Evolutionary conservation across 148 eudicot genomes (phyloP), one percentile per base, ranked within the genome.

Genomic region (Spergularia marina): DNA sequence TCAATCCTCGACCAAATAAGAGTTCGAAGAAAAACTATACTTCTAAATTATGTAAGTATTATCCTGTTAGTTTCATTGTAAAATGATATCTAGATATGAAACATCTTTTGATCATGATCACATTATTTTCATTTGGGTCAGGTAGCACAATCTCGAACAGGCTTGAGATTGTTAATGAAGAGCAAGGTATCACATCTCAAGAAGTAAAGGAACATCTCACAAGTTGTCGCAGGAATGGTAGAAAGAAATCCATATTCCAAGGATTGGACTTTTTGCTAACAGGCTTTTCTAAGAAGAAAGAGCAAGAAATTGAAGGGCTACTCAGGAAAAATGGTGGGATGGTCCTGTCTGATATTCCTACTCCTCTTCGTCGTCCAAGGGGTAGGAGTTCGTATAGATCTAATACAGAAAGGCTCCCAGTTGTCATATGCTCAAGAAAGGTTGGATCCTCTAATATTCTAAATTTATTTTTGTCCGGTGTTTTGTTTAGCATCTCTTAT

Each of bases 261-360:
- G 85, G 87, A 47, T 70, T 89, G 64, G 88, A 90, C 62, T 94
- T 94, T 82, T 83, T 94, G 81, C 84, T 94, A 2, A 91, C 97
- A 34, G 97, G 98, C 75, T 86, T 91, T 80, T 84, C 97, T 44
- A 53, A 78, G 36, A 82, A 82, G 83, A 91, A 85, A 78, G 89
- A 90, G 77, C 87, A 82, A 74, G 88, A 88, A 83, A 76, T 90
- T 39, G 91, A 90, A 60, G 84, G 84, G 60, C 55, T 90, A 68
- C 78, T 94, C 71, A 82, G 80, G 85, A 86, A 85, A 77, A 71
- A 87, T 83, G 98, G 97, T 86, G 98, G 98, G 47, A 82, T 65
- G 65, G 88, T 91, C 82, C 93, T 88, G 53, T 68, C 84, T 80
- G 90, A 86, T 72, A 83, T 90, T 77, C 98, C 98, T 82, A 73